Evolutionary conservation across 257 asterid genomes (phyloP).

Genomic region (Lycium ferocissimum): DNA sequence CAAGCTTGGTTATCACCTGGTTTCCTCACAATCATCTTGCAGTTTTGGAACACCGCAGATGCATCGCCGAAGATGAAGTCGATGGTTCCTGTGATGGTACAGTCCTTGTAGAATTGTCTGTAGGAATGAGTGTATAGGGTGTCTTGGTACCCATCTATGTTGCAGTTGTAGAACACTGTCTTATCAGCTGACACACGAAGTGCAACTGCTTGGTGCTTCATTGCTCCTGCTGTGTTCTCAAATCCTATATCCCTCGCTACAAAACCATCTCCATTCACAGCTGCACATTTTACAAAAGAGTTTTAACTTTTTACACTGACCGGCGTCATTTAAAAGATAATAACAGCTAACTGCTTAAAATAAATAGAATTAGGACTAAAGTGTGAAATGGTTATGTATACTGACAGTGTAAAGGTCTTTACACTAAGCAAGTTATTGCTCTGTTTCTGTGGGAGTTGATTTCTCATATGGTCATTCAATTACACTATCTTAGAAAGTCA

Average conservation of each 20-base stretch:
- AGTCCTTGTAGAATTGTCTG: constrained; percentile 76
- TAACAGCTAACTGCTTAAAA: not conserved
- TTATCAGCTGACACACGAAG: constrained; percentile 72
- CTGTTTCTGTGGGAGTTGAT: too few species aligned
- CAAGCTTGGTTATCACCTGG: constrained; percentile 72
- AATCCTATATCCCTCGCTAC: constrained; percentile 71
- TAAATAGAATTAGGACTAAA: not conserved
- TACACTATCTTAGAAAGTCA: too few species aligned
- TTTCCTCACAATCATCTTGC: constrained; percentile 62
- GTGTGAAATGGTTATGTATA: not conserved
- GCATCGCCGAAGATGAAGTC: constrained; percentile 89
- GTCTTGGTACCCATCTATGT: constrained; percentile 73
- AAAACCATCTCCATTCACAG: constrained; percentile 61
- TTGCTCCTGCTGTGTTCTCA: constrained; percentile 82
- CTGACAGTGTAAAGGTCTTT: not conserved
- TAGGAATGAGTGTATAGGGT: constrained; percentile 75
- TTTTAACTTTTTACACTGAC: not conserved
- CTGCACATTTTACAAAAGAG: constrained; percentile 39
- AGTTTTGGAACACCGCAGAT: not conserved
- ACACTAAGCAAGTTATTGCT: not conserved
- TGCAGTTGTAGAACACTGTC: constrained; percentile 63
- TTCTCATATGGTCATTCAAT: too few species aligned
- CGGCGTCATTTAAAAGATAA: not conserved
- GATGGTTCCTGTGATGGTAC: constrained; percentile 75
- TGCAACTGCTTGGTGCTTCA: constrained; percentile 72